A percentile compares a stretch with the other conserved stretches of the same genome.
Evolutionary conservation across 2,329 filamentous ascomycete genomes (phyloP).

Genomic region (Cladophialophora bantiana): DNA sequence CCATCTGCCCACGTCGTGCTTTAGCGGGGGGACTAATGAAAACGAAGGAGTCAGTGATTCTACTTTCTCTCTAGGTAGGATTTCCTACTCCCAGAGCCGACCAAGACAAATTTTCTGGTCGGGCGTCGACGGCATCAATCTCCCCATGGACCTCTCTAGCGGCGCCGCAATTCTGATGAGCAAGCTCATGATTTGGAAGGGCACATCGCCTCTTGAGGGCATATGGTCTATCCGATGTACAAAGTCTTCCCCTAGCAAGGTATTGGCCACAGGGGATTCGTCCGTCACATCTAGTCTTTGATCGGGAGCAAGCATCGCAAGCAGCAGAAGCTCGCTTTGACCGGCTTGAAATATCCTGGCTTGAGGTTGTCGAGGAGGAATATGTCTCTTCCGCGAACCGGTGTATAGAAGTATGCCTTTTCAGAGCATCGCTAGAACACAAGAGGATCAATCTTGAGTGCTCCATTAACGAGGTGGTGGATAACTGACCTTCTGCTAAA

Average conservation of each 20-base stretch:
- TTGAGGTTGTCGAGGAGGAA: background rate
- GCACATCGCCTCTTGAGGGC: constrained; percentile 2
- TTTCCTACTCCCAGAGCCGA: background rate
- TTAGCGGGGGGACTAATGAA: background rate
- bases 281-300: constrained; percentile 5
- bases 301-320: constrained; percentile 5
- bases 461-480: background rate
- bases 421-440: constrained; percentile 1
- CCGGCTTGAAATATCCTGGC: background rate
- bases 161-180: background rate
- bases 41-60: background rate
- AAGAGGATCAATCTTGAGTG: background rate
- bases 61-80: background rate
- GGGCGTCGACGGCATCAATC: background rate
- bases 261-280: background rate
- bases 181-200: background rate
- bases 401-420: background rate
- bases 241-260: background rate
- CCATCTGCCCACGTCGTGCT: background rate
- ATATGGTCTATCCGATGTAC: constrained; percentile 6
- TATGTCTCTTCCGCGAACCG: background rate
- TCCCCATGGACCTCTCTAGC: background rate
- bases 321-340: constrained; percentile 6
- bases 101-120: background rate
- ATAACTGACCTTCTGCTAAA: constrained; percentile 2